Percentiles rank a stretch among this genome's conserved stretches.
These are phyloP conservation scores for Jatropha multifida DNA, from an alignment of 441 rosid species.

Conservation along the genomic window DNA sequence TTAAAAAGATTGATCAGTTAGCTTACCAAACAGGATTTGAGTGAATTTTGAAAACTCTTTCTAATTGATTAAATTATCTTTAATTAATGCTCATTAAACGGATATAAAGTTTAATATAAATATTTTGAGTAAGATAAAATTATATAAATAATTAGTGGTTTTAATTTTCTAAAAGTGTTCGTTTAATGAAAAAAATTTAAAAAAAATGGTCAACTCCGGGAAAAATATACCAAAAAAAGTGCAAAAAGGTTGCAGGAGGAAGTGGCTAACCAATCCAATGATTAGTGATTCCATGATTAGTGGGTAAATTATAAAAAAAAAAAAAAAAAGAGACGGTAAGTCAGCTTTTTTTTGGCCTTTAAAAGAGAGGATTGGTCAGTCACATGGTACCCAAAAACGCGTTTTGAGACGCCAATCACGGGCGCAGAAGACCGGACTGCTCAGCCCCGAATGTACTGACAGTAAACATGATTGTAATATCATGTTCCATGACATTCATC, in stretches of 20 bases:
- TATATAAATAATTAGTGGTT: not conserved
- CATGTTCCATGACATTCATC: too few relatives aligned
- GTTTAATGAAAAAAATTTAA: too few relatives aligned
- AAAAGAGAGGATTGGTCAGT: not conserved
- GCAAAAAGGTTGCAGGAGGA: not conserved
- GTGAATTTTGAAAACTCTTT: too few relatives aligned
- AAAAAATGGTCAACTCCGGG: too few relatives aligned
- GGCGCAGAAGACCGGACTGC: not conserved
- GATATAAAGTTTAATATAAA: too few relatives aligned
- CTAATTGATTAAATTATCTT: too few relatives aligned
- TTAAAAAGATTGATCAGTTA: too few relatives aligned
- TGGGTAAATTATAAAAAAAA: constrained; percentile 2
- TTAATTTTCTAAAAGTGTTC: not conserved
- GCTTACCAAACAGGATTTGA: too few relatives aligned
- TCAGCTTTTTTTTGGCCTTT: not conserved
- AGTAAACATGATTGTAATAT: too few relatives aligned
- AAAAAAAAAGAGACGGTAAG: not conserved
- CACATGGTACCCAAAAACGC: not conserved
- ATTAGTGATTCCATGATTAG: constrained; percentile 5
- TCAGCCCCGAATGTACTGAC: not conserved
- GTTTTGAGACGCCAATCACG: constrained; percentile 24
- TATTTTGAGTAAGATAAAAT: too few relatives aligned
- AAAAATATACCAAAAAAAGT: not conserved
- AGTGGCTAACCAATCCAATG: not conserved
- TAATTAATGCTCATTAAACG: too few relatives aligned